phyloP scores from a whole-genome alignment of 257 asterid species.

The Knoxia roxburghii region DNA sequence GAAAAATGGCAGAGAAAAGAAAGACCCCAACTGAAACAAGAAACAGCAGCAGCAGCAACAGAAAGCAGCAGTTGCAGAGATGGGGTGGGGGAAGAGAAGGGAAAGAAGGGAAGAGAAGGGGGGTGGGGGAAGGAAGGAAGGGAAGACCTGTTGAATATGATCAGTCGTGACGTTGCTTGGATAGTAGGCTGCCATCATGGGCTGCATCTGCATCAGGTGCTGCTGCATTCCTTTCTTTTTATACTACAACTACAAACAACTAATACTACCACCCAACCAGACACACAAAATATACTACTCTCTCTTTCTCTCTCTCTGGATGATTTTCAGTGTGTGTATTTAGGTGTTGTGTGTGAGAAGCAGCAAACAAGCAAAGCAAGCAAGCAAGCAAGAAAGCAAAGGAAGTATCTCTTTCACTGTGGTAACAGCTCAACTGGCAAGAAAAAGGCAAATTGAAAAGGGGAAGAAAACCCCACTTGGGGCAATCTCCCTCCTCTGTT shows the following conservation, averaged over 20 bases:
- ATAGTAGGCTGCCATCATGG: slow-evolving; percentile 98
- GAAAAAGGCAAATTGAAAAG: too few relatives aligned
- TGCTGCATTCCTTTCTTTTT: slow-evolving; percentile 64
- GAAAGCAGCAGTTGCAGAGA: background rate
- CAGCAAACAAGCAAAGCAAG: background rate
- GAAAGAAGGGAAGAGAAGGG: background rate
- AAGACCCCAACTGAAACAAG: background rate
- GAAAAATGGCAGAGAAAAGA: slow-evolving; percentile 19
- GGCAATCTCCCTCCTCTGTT: too few relatives aligned
- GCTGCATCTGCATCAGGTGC: slow-evolving; percentile 99
- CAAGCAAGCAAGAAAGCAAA: too few relatives aligned
- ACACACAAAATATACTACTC: slow-evolving; percentile 20
- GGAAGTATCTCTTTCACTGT: slow-evolving; percentile 21
- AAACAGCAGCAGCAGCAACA: slow-evolving; percentile 8
- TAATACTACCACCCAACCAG: slow-evolving; percentile 38
- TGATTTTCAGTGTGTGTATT: background rate
- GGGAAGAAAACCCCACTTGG: too few relatives aligned
- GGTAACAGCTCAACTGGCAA: too few relatives aligned
- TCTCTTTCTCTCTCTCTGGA: slow-evolving; percentile 11
- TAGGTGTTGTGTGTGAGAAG: too few relatives aligned
- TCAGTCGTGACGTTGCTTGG: slow-evolving; percentile 96
- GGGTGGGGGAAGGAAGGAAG: background rate
- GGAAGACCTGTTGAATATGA: slow-evolving; percentile 89
- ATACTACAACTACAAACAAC: too few relatives aligned
- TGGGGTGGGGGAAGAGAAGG: background rate